These are phyloP conservation scores for Arachnomyces sp. DNA, from an alignment of 2,329 filamentous ascomycete species.

Conservation along the genomic window DNA sequence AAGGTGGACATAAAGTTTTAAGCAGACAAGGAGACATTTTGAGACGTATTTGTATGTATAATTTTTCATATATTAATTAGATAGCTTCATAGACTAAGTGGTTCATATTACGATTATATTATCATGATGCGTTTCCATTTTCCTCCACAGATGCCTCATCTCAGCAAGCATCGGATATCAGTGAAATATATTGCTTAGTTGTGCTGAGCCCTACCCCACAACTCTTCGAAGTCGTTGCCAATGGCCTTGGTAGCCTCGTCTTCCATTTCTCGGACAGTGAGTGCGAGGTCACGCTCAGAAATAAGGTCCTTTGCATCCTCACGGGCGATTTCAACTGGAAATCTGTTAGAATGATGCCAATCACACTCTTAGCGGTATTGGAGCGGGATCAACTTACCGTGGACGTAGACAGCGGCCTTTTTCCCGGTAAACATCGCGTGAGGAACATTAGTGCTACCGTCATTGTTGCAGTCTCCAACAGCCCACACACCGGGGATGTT, in stretches of 20 bases:
- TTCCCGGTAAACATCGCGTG: constrained; percentile 55
- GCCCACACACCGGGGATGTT: constrained; percentile 50
- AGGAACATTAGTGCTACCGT: constrained; percentile 53
- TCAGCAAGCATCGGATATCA: too few relatives aligned
- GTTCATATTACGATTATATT: too few relatives aligned
- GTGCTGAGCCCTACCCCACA: constrained; percentile 39
- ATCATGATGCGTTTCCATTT: too few relatives aligned
- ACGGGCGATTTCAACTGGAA: constrained; percentile 25
- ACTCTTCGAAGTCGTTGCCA: constrained; percentile 23
- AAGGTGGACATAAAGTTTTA: too few relatives aligned
- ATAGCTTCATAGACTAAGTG: too few relatives aligned
- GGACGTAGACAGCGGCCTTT: constrained; percentile 48
- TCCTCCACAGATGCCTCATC: too few relatives aligned
- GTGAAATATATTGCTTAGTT: constrained; percentile 47
- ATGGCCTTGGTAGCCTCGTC: constrained; percentile 22
- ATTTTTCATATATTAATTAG: too few relatives aligned
- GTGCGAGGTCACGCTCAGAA: constrained; percentile 19
- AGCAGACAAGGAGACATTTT: too few relatives aligned
- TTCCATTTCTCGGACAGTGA: constrained; percentile 17
- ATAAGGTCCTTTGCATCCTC: constrained; percentile 24
- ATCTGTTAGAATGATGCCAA: neutral
- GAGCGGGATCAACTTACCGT: constrained; percentile 39
- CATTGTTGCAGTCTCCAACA: constrained; percentile 52
- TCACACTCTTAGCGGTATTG: neutral
- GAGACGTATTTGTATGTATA: too few relatives aligned